These are phyloP conservation scores for Rhodotorula sp. DNA, from an alignment of 1,284 basidiomycete genomes.

Conservation along the genomic window DNA sequence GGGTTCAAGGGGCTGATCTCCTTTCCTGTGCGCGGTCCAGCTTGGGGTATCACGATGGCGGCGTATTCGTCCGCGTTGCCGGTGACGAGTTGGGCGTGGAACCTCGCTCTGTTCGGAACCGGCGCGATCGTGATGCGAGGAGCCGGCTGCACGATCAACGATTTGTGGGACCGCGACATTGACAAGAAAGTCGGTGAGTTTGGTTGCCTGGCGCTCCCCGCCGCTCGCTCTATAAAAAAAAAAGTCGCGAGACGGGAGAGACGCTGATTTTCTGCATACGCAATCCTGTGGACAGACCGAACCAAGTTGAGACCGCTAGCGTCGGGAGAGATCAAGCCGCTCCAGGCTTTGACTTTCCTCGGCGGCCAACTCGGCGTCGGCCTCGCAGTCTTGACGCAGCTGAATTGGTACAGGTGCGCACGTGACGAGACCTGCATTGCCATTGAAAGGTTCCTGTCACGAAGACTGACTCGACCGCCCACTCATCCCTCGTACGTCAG, in stretches of 20 bases:
- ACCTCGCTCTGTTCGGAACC: conserved; percentile 78
- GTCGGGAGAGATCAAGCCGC: conserved; percentile 71
- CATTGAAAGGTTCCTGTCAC: no score
- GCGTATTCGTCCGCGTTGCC: conserved; percentile 70
- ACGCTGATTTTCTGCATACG: no score
- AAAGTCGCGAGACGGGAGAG: no score
- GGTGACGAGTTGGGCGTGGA: conserved; percentile 66
- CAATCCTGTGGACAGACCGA: conserved; percentile 53
- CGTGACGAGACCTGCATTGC: no score
- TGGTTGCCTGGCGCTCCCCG: neutral
- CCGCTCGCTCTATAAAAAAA: neutral
- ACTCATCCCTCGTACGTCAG: conserved; percentile 52
- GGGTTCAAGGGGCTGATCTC: neutral
- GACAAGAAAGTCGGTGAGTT: conserved; percentile 85
- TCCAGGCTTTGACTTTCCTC: conserved; percentile 79
- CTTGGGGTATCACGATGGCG: conserved; percentile 95
- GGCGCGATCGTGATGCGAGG: conserved; percentile 96
- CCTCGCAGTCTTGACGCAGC: conserved; percentile 82
- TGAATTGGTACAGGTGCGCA: conserved; percentile 89
- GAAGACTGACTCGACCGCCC: no score
- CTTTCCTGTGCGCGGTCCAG: conserved; percentile 53
- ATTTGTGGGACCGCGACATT: conserved; percentile 94
- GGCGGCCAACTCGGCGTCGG: conserved; percentile 79
- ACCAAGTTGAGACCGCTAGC: conserved; percentile 73
- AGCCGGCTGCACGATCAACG: conserved; percentile 98